Conservation (phyloP, 352 stramenopile species). For the Globisporangium nagaii region DNA sequence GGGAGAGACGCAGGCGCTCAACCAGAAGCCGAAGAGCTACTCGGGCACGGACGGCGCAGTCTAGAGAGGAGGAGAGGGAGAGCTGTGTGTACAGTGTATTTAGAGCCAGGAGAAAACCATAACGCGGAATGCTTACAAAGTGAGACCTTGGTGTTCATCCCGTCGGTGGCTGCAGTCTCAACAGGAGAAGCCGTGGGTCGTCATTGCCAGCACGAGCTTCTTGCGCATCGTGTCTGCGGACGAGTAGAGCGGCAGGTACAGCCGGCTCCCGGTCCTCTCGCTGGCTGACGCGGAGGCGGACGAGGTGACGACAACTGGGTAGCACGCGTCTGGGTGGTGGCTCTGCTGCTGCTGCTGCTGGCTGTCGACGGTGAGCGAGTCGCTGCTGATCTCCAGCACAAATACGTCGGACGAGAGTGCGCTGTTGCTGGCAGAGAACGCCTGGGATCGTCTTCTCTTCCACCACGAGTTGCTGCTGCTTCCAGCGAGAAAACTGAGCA, state of each 20-base stretch:
- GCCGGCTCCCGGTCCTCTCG: conserved; percentile 18
- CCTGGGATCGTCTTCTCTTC: too few species aligned
- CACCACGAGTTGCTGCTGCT: conserved; percentile 1
- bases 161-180: too few species aligned
- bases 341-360: too few species aligned
- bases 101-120: too few species aligned
- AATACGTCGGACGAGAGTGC: conserved; percentile 8
- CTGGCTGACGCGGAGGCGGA: too few species aligned
- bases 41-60: conserved; percentile 1
- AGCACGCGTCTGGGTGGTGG: conserved; percentile 50
- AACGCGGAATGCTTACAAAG: neutral
- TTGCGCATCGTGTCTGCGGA: conserved; percentile 33
- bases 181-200: conserved; percentile 14
- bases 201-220: conserved; percentile 62
- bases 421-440: too few species aligned
- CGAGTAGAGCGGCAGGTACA: conserved; percentile 66
- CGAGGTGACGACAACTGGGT: conserved; percentile 50
- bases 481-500: conserved; percentile 46
- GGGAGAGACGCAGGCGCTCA: conserved; percentile 4
- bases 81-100: conserved; percentile 11
- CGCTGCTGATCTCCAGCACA: conserved; percentile 37
- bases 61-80: neutral
- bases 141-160: neutral
- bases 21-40: conserved; percentile 3
- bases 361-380: conserved; percentile 31